A percentile compares a stretch with the other conserved stretches of the same genome.
These are phyloP conservation scores for Aspergillus nanangensis DNA, from an alignment of 495 filamentous ascomycete species.

Conservation along the genomic window DNA sequence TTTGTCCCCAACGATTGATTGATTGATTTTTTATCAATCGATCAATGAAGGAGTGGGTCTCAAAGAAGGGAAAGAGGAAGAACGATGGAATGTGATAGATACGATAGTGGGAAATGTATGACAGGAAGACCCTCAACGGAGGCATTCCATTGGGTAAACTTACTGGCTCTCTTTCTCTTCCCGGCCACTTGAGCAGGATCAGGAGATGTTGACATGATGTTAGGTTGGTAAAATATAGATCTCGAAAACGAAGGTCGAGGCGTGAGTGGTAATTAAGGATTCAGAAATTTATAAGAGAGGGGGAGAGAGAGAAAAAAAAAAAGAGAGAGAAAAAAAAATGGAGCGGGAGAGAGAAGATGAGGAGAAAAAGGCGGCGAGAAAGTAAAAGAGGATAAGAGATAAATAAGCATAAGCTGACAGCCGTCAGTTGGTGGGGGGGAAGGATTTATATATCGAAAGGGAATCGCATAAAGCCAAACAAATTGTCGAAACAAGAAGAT, in stretches of 20 bases:
- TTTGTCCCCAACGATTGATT: too few species aligned
- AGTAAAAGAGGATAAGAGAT: background rate
- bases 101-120: too few species aligned
- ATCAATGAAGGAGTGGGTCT: background rate
- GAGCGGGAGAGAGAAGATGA: background rate
- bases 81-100: background rate
- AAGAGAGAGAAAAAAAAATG: constrained; percentile 1
- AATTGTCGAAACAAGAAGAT: too few species aligned
- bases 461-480: too few species aligned
- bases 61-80: constrained; percentile 2
- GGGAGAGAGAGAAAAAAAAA: constrained; percentile 1
- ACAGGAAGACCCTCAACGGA: background rate
- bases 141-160: constrained; percentile 4
- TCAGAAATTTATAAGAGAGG: background rate
- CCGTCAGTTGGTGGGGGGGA: too few species aligned
- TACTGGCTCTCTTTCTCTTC: constrained; percentile 48
- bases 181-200: constrained; percentile 41
- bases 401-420: background rate
- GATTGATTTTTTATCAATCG: too few species aligned
- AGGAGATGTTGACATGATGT: too few species aligned
- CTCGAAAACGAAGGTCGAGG: background rate
- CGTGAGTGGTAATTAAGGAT: background rate
- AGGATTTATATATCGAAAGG: too few species aligned
- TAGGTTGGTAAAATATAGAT: too few species aligned
- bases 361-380: background rate